These are phyloP conservation scores for Rhodotorula babjevae DNA, from an alignment of 768 basidiomycete species.

Conservation along the genomic window DNA sequence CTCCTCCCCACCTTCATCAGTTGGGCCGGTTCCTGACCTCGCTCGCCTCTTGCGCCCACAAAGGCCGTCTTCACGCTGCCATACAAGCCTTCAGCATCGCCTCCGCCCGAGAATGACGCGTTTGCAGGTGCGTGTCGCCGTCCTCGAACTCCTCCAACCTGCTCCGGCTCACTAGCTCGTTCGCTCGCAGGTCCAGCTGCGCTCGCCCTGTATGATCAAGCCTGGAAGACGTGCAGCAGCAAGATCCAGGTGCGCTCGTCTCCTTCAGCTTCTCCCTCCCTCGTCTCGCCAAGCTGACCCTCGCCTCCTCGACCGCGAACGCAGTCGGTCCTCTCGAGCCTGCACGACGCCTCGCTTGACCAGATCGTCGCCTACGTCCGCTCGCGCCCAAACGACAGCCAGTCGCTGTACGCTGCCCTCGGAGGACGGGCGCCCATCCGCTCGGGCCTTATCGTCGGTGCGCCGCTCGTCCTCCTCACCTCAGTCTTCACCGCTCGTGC, in stretches of 20 bases:
- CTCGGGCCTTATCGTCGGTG: conserved; percentile 35
- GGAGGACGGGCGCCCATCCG: not conserved
- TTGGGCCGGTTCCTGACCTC: not conserved
- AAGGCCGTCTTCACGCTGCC: conserved; percentile 34
- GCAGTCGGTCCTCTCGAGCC: conserved; percentile 13
- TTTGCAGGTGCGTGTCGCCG: not conserved
- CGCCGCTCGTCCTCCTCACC: not conserved
- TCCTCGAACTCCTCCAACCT: not conserved
- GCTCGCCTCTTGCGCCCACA: not conserved
- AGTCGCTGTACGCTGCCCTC: conserved; percentile 3
- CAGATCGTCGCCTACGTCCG: conserved; percentile 25
- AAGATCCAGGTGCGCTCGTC: conserved; percentile 16
- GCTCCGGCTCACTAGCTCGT: not conserved
- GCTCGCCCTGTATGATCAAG: conserved; percentile 11
- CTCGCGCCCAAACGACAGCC: not conserved
- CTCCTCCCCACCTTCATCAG: not conserved
- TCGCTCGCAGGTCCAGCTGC: not conserved
- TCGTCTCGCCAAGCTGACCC: not conserved
- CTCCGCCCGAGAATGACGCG: not conserved
- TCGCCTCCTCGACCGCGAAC: too few relatives aligned
- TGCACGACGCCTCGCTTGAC: conserved; percentile 36
- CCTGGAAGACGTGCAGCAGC: conserved; percentile 7
- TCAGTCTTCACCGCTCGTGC: not conserved
- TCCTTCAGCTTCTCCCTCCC: not conserved
- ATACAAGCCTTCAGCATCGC: not conserved